Conservation (phyloP, 2,329 filamentous ascomycete species). For the Pestalotiopsis sp. region DNA sequence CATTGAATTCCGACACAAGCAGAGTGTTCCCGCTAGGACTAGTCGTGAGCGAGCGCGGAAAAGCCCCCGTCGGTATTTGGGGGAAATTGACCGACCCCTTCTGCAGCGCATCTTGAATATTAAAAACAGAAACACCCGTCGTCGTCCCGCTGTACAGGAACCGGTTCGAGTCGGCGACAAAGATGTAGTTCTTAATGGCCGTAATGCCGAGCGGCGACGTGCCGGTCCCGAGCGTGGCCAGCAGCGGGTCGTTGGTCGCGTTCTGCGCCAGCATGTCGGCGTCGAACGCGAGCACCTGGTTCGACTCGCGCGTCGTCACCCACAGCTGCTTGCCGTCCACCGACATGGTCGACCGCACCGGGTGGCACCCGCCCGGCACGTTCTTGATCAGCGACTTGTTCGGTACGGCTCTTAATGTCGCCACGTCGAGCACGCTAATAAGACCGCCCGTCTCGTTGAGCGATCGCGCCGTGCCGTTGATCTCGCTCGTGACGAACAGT, state of each 20-base stretch:
- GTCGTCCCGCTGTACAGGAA: background rate
- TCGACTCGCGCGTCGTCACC: conserved; percentile 6
- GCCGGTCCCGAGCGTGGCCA: background rate
- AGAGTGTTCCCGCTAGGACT: conserved; percentile 6
- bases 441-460: conserved; percentile 4
- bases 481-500: conserved; percentile 10
- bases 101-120: background rate
- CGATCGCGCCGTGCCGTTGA: background rate
- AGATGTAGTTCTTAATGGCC: conserved; percentile 2
- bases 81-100: background rate
- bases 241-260: conserved; percentile 1
- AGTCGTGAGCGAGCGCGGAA: background rate
- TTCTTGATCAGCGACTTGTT: conserved; percentile 10
- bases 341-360: background rate
- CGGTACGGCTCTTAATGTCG: background rate
- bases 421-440: conserved; percentile 8
- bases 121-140: conserved; percentile 3
- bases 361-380: conserved; percentile 1
- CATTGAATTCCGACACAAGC: conserved; percentile 7
- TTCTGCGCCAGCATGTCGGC: background rate
- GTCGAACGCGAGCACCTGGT: conserved; percentile 9
- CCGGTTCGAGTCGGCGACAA: conserved; percentile 7
- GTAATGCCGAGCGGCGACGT: conserved; percentile 8
- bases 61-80: conserved; percentile 7
- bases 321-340: conserved; percentile 7